phyloP scores from a whole-genome alignment of 1,139 yeast species.

The Kodamaea fungicola region DNA sequence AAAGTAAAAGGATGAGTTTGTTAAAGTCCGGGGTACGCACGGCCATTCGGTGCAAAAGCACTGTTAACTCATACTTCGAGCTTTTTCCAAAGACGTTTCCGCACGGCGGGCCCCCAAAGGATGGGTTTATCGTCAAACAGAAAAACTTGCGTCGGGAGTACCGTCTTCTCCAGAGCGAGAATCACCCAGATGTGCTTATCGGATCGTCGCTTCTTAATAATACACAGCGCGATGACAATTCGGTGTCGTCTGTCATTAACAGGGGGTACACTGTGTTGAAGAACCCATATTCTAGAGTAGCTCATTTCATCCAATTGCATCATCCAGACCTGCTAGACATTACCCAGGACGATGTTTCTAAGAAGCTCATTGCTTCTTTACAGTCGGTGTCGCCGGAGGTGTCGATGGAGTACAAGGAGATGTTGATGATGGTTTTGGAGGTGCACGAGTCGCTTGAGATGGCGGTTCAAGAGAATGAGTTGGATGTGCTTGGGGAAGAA shows the following conservation, averaged over 20 bases:
- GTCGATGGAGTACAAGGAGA: slow-evolving; percentile 47
- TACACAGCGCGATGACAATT: slow-evolving; percentile 14
- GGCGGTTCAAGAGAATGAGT: slow-evolving; percentile 55
- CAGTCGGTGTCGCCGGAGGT: slow-evolving; percentile 30
- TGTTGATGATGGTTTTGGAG: slow-evolving; percentile 73
- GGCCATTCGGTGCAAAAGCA: slow-evolving; percentile 3
- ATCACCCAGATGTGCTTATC: slow-evolving; percentile 73
- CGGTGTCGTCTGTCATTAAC: slow-evolving; percentile 56
- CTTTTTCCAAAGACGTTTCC: slow-evolving; percentile 78
- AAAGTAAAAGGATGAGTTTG: background rate
- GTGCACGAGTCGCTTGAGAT: slow-evolving; percentile 74
- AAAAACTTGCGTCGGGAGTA: slow-evolving; percentile 67
- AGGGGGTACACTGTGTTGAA: slow-evolving; percentile 69
- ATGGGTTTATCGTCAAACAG: slow-evolving; percentile 56
- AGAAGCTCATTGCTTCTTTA: slow-evolving; percentile 30
- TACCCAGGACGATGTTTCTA: slow-evolving; percentile 38
- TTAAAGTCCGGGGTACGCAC: too few relatives aligned
- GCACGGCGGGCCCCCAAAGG: slow-evolving; percentile 61
- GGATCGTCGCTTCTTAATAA: slow-evolving; percentile 23
- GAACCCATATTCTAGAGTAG: slow-evolving; percentile 63
- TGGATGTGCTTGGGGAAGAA: slow-evolving; percentile 49
- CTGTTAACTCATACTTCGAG: slow-evolving; percentile 39
- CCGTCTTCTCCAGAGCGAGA: slow-evolving; percentile 62
- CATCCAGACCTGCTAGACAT: slow-evolving; percentile 42
- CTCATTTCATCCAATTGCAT: slow-evolving; percentile 33